Evolutionary conservation across 768 basidiomycete genomes (phyloP).

Genomic region (Phaeotremella skinneri): DNA sequence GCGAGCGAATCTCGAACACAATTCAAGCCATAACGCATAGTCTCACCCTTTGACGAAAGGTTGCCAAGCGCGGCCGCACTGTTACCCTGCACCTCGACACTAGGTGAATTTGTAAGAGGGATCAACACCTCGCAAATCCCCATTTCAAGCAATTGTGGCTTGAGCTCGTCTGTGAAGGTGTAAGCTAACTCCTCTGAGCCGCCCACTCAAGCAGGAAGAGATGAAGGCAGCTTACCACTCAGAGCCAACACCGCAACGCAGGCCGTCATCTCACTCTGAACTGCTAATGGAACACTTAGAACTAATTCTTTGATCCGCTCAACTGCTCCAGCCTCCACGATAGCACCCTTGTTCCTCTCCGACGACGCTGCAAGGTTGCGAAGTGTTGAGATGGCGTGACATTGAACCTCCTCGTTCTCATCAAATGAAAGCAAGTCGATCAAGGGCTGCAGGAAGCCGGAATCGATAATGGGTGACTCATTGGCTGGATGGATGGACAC

Average conservation of each 20-base stretch:
- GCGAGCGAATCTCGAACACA: neutral
- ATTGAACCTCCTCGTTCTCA: conserved; percentile 99
- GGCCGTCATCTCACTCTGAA: conserved; percentile 99
- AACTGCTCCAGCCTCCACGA: conserved; percentile 95
- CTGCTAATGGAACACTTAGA: conserved; percentile 87
- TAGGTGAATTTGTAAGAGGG: conserved; percentile 90
- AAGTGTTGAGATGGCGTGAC: conserved; percentile 95
- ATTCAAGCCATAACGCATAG: no score
- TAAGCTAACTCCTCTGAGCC: conserved; percentile 3
- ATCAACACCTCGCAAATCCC: conserved; percentile 97
- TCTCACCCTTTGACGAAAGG: conserved; percentile 86
- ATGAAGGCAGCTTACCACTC: conserved; percentile 64
- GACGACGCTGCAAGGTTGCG: conserved; percentile 94
- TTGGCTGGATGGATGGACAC: conserved; percentile 98
- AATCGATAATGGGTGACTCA: conserved; percentile 98
- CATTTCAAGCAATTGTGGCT: conserved; percentile 94
- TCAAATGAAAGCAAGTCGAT: conserved; percentile 96
- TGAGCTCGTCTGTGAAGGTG: conserved; percentile 75
- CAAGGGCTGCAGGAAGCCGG: conserved; percentile 91
- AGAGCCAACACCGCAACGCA: conserved; percentile 94
- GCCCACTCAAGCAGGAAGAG: neutral
- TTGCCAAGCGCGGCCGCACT: conserved; percentile 97
- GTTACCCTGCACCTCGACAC: conserved; percentile 97
- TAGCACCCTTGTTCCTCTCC: conserved; percentile 97
- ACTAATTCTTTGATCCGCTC: conserved; percentile 96